Base-by-base conservation (phyloP, 495 filamentous ascomycete genomes). In the Trichodelitschia bisporula region DNA sequence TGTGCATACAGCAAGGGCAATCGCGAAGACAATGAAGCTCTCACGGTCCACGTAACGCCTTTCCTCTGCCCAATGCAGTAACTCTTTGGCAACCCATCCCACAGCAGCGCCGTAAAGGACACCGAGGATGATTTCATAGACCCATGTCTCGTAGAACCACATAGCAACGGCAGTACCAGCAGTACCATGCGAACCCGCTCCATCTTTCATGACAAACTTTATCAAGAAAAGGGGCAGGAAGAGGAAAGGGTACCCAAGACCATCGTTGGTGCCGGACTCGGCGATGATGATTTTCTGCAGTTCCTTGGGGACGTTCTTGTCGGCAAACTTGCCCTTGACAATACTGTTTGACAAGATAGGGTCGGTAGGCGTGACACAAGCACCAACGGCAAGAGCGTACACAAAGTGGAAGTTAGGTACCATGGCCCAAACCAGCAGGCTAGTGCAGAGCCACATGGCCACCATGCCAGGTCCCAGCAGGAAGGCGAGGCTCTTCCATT, bases 241-340 rank as follows among this genome's bases (percentile, higher is more conserved):
- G 15, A 92, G 54, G 40, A 89, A 92, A 0, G 82, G 83, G 41
- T 89, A 89, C 0, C 83, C 82, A n/a, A 95, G 61, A 0, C 83
- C 82, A 47, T 92, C 82, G 46, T 91, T 92, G 3, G 79, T 77
- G 2, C 83, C 84, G 0, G 73, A 79, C 52, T 95, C 82, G 0
- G 82, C 80, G 30, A 83, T 66, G 39, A 92, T 83, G 34, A 92
- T 79, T 33, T 69, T 65, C 56, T 89, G 79, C 38, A 92, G 47
- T 11, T 68, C 59, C 36, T 67, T 75, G 2, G 80, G 79, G 11
- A 91, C 69, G 50, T 91, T 76, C 40, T 79, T 74, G 35, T 90
- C 82, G 6, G 82, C 83, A 38, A 90, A 92, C 39, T 77, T 83
- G 24, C 83, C 83, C 54, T 91, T 91, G 27, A 92, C 78, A 33